These are phyloP conservation scores for Aspergillus melleus DNA, from an alignment of 2,329 filamentous ascomycete genomes.

Conservation along the genomic window DNA sequence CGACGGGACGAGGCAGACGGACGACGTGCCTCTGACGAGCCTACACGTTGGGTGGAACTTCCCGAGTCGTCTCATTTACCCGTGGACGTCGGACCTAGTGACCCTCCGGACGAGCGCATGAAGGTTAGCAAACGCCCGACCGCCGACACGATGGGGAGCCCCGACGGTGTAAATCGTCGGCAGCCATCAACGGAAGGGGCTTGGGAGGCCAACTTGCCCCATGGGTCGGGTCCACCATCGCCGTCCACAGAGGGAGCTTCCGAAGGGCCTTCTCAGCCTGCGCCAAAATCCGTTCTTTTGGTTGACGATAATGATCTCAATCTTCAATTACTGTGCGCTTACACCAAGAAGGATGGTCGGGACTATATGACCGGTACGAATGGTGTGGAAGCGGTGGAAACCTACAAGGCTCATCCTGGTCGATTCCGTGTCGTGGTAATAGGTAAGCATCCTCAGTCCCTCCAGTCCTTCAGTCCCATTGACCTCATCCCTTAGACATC, in stretches of 20 bases:
- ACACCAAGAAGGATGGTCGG: conserved; percentile 22
- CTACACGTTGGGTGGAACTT: conserved; percentile 23
- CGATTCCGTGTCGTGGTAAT: conserved; percentile 26
- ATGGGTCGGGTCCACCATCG: conserved; percentile 13
- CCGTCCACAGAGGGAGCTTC: conserved; percentile 28
- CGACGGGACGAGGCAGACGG: conserved; percentile 6
- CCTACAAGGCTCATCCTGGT: conserved; percentile 14
- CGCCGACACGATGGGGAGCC: conserved; percentile 13
- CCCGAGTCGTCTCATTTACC: conserved; percentile 21
- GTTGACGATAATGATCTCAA: conserved; percentile 44
- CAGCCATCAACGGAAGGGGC: neutral
- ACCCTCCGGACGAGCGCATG: conserved; percentile 20
- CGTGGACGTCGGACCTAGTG: conserved; percentile 16
- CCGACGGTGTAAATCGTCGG: neutral
- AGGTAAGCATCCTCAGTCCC: conserved; percentile 14
- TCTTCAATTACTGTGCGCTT: conserved; percentile 13
- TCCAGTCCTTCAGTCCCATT: conserved; percentile 6
- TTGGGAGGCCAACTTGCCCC: neutral
- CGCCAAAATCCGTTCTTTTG: conserved; percentile 24
- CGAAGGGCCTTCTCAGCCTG: neutral
- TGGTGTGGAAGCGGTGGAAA: conserved; percentile 32
- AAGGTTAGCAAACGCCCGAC: conserved; percentile 26
- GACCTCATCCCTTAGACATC: conserved; percentile 23
- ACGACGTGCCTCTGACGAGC: conserved; percentile 5
- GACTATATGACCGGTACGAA: conserved; percentile 34